Percentiles rank a stretch among this genome's conserved stretches.
Evolutionary conservation across 768 basidiomycete genomes (phyloP).

Genomic region (Rhizopogon vesiculosus): DNA sequence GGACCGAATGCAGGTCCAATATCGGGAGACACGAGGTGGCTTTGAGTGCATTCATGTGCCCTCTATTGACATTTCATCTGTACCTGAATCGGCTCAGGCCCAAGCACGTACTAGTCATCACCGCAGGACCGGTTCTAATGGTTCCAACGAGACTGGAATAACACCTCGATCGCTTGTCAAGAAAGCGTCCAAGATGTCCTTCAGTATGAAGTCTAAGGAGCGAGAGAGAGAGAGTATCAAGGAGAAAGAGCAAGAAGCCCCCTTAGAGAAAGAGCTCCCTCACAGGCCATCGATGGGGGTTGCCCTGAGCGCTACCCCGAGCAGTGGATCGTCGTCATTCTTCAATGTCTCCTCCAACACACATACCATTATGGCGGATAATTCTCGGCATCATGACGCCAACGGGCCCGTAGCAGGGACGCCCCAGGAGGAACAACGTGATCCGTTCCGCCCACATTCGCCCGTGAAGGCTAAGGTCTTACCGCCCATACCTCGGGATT

Average conservation of each 20-base stretch:
- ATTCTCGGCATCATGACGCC: constrained; percentile 21
- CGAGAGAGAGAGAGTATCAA: constrained; percentile 40
- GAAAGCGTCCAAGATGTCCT: constrained; percentile 77
- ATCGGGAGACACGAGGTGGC: constrained; percentile 83
- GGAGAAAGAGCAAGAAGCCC: constrained; percentile 35
- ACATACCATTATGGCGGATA: constrained; percentile 34
- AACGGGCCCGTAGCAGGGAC: constrained; percentile 18
- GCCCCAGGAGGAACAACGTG: constrained; percentile 27
- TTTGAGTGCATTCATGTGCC: constrained; percentile 97
- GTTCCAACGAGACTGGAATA: constrained; percentile 47
- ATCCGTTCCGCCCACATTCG: constrained; percentile 38
- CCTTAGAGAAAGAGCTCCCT: constrained; percentile 43
- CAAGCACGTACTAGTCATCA: constrained; percentile 28
- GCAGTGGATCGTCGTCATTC: constrained; percentile 79
- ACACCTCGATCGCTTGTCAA: constrained; percentile 56
- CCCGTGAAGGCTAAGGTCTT: constrained; percentile 59
- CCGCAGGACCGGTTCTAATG: constrained; percentile 41
- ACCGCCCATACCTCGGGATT: constrained; percentile 81
- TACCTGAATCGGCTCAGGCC: constrained; percentile 39
- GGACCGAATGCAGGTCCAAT: constrained; percentile 93
- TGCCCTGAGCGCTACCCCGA: constrained; percentile 58
- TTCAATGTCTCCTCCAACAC: constrained; percentile 71
- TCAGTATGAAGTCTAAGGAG: constrained; percentile 58
- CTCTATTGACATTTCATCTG: constrained; percentile 84
- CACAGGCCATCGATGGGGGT: constrained; percentile 39